These are phyloP conservation scores for Trypanosoma caninum DNA, from an alignment of 208 protist species.

Conservation along the genomic window DNA sequence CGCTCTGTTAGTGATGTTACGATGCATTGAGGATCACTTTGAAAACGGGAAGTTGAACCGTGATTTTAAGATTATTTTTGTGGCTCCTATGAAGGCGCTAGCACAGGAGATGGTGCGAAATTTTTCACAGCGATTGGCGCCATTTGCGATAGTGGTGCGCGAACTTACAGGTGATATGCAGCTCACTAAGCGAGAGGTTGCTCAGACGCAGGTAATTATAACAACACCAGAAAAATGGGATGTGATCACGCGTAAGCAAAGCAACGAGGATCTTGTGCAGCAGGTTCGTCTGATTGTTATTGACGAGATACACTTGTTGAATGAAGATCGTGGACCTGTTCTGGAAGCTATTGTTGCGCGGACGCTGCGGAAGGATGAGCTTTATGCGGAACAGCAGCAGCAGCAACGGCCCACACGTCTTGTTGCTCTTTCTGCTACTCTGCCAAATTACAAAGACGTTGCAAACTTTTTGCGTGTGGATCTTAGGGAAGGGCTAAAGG, in stretches of 20 bases:
- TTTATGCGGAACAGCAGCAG: constrained; percentile 78
- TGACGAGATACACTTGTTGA: constrained; percentile 99
- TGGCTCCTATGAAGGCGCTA: constrained; percentile 99
- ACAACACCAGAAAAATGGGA: constrained; percentile 99
- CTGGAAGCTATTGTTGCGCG: constrained; percentile 98
- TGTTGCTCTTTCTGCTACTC: constrained; percentile 98
- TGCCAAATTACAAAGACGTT: constrained; percentile 99
- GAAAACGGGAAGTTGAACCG: constrained; percentile 76
- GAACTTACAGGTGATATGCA: constrained; percentile 99
- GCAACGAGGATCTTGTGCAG: constrained; percentile 90
- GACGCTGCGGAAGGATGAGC: constrained; percentile 93
- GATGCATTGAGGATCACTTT: constrained; percentile 91
- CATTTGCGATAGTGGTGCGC: constrained; percentile 88
- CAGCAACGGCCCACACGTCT: constrained; percentile 88
- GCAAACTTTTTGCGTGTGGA: constrained; percentile 96
- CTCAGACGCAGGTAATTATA: constrained; percentile 98
- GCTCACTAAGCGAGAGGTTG: constrained; percentile 96
- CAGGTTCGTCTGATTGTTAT: constrained; percentile 97
- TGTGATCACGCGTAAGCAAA: constrained; percentile 98
- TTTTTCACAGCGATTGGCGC: constrained; percentile 91
- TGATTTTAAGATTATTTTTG: constrained; percentile 99
- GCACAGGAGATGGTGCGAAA: constrained; percentile 98
- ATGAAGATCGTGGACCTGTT: constrained; percentile 98
- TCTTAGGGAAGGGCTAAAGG: constrained; percentile 92
- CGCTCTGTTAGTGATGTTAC: constrained; percentile 96